These are phyloP conservation scores for Gnomoniopsis sp. DNA, from an alignment of 2,329 filamentous ascomycete genomes.

Conservation along the genomic window DNA sequence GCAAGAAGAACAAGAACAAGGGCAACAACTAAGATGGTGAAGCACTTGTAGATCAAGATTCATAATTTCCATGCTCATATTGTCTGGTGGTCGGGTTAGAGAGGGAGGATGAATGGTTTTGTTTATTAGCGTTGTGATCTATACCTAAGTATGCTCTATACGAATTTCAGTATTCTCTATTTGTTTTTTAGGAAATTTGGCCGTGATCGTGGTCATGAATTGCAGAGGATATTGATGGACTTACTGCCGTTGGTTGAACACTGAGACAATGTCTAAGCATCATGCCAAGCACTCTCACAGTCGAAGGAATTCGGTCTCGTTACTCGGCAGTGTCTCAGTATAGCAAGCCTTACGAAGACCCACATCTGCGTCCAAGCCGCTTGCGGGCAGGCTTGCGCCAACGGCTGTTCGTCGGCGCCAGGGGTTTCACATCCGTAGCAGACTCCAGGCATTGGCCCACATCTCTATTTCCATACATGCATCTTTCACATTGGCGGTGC, in stretches of 20 bases:
- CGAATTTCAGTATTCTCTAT: background rate
- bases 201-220: background rate
- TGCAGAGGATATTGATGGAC: background rate
- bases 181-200: background rate
- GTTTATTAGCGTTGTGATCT: background rate
- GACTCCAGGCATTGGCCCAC: background rate
- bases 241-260: background rate
- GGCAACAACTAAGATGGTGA: background rate
- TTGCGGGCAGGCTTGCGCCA: background rate
- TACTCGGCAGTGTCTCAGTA: too few relatives aligned
- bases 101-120: background rate
- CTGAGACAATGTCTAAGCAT: too few relatives aligned
- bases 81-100: background rate
- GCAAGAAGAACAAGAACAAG: background rate
- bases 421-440: background rate
- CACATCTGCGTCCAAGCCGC: background rate
- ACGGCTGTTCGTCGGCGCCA: background rate
- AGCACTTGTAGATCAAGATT: background rate
- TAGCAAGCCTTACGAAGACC: background rate
- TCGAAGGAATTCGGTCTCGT: too few relatives aligned
- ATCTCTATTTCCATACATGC: background rate
- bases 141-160: background rate
- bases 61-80: background rate
- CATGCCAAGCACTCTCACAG: too few relatives aligned
- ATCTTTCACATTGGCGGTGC: too few relatives aligned